These are phyloP conservation scores for Pythium chondricola DNA, from an alignment of 352 stramenopile species.

Conservation along the genomic window DNA sequence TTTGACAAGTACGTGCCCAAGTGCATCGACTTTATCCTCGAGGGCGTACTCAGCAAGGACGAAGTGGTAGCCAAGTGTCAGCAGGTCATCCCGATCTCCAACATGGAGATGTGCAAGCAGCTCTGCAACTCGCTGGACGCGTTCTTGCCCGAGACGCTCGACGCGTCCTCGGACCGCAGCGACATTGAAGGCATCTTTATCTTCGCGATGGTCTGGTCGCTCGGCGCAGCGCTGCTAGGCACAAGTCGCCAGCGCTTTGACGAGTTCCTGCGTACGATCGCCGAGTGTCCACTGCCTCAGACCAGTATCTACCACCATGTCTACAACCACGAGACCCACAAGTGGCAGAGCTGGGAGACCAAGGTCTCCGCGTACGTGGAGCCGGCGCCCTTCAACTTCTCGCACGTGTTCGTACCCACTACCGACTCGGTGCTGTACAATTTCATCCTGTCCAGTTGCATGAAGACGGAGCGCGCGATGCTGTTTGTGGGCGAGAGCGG, in stretches of 20 bases:
- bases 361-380: constrained; percentile 87
- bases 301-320: constrained; percentile 86
- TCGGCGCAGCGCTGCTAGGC: constrained; percentile 85
- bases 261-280: constrained; percentile 87
- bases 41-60: constrained; percentile 83
- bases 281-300: constrained; percentile 64
- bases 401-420: constrained; percentile 93
- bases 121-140: constrained; percentile 89
- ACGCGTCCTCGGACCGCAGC: constrained; percentile 36
- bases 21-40: constrained; percentile 91
- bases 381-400: constrained; percentile 92
- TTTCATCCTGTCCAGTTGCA: constrained; percentile 86
- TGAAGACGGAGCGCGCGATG: constrained; percentile 83
- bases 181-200: constrained; percentile 91
- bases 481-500: constrained; percentile 93
- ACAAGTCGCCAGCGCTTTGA: constrained; percentile 82
- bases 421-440: constrained; percentile 93
- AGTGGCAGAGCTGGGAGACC: constrained; percentile 89
- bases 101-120: constrained; percentile 95
- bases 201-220: constrained; percentile 91
- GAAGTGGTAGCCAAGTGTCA: constrained; percentile 88
- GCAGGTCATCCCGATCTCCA: constrained; percentile 91
- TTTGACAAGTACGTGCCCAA: constrained; percentile 93
- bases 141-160: constrained; percentile 67
- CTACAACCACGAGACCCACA: constrained; percentile 85